phyloP scores from a whole-genome alignment of 78 protist genomes.

The Guillardia theta region DNA sequence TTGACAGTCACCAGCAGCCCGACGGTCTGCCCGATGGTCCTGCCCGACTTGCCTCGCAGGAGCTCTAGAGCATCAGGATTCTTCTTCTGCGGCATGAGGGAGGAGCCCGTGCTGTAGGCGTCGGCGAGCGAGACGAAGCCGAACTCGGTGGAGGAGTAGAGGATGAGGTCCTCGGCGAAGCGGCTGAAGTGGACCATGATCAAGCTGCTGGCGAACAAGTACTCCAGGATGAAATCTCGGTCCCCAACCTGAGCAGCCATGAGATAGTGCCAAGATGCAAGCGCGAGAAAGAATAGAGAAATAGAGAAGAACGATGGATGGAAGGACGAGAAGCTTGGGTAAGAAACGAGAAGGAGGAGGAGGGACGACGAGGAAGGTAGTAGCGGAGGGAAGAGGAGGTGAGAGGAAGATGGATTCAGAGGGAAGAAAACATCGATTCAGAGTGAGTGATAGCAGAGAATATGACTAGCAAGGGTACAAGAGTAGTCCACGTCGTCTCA shows the following conservation, averaged over 20 bases:
- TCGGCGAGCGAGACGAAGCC: neutral
- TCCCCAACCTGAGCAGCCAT: slow-evolving; percentile 2
- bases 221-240: slow-evolving; percentile 27
- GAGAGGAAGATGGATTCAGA: too few relatives aligned
- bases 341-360: too few relatives aligned
- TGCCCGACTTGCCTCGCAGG: slow-evolving; percentile 18
- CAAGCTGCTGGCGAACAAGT: neutral
- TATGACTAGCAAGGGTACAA: too few relatives aligned
- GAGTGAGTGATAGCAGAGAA: too few relatives aligned
- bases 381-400: too few relatives aligned
- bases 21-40: neutral
- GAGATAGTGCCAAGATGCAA: too few relatives aligned
- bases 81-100: slow-evolving; percentile 45
- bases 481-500: too few relatives aligned
- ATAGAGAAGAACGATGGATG: too few relatives aligned
- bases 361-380: too few relatives aligned
- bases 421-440: too few relatives aligned
- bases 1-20: slow-evolving; percentile 1
- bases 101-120: slow-evolving; percentile 14
- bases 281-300: too few relatives aligned
- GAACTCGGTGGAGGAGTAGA: slow-evolving; percentile 42
- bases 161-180: slow-evolving; percentile 43
- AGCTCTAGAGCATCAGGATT: slow-evolving; percentile 30
- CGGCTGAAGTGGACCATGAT: slow-evolving; percentile 22
- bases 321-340: too few relatives aligned